Evolutionary conservation across 1,284 basidiomycete genomes (phyloP), one percentile per base, ranked within the genome.

Genomic region (Rhodotorula sp.): DNA sequence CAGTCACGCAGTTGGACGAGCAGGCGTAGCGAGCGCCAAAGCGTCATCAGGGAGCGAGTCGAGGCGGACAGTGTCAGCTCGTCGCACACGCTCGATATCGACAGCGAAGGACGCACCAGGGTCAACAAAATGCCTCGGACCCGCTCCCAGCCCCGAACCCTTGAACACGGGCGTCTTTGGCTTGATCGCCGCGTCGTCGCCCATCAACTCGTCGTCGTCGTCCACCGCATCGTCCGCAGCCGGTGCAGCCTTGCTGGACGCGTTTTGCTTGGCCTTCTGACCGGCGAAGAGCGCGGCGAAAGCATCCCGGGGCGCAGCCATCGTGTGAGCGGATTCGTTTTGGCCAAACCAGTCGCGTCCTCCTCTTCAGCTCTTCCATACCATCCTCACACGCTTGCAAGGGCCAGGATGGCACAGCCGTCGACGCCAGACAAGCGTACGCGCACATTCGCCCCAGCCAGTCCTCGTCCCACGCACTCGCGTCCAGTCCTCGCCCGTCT

Each of bases 101-200:
- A 10, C 39, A 24, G 59, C 24, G 34, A 15, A 13, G 30, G 34
- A 48, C 53, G 29, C 80, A 51, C 84, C 84, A 6, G 88, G 86
- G 72, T 89, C 87, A 22, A 84, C 80, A 0, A 79, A 73, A 46
- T 83, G 83, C 75, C 84, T 84, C 36, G 74, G 73, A 8, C 81
- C 77, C 2, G 79, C 64, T 4, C 73, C 74, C 15, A 75, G 57
- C 4, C 74, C 74, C 7, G 60, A 62, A 1, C 71, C 74, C 53
- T 70, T 67, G 62, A 74, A 72, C 29, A 55, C 51, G 32, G 61
- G 51, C 1, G 46, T 64, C 46, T 48, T 62, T 29, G 30, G 27
- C 29, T 63, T 58, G 24, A 59, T 20, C 24, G 27, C 32, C 10
- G 47, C 49, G 4, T 46, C 62, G 27, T 61, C 61, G 17, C 57